Evolutionary conservation across 2,329 filamentous ascomycete species (phyloP), one percentile per base, ranked within the genome.

Genomic region (Exserohilum rostratum): DNA sequence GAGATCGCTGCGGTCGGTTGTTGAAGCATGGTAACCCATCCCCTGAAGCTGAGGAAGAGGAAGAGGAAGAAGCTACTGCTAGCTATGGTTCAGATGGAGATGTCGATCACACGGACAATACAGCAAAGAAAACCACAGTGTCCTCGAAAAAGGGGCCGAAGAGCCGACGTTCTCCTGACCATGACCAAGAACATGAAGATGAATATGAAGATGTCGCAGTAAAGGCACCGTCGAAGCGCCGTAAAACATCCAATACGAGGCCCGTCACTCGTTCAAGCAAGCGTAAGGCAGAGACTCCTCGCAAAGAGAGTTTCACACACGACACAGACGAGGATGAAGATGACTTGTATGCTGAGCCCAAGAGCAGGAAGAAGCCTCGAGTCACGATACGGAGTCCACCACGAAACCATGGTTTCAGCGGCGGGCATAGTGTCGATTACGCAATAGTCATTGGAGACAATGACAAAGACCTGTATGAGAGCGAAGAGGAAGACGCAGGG

Each of bases 321-420:
- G 53, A 44, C 17, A 10, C 43, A 3, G 51, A 54, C n/a, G 52
- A 51, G n/a, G 49, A 50, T 18, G 56, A 61, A 13, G 33, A 15
- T 20, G 56, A 61, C 18, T 35, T 11, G 13, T 59, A 55, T 38
- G 29, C 20, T 15, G 53, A 44, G 13, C 42, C 52, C n/a, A 55
- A 53, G 45, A 35, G 11, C 12, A 30, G 35, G 25, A 50, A 37
- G 30, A 55, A 50, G 22, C 13, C 25, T 3, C 6, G 3, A 2
- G 29, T 18, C 15, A 12, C 29, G n/a, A 30, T n/a, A 2, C 60
- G 60, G 31, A 25, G 39, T 7, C 58, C 52, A 7, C 2, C 27
- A 20, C 54, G 60, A 5, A 35, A 27, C 1, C 11, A 39, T 25
- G 44, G 30, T 2, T 42, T 45, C 11, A 25, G 6, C 7, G 44